Conservation (phyloP, 2,329 filamentous ascomycete genomes). For the Piedraia hortae region DNA sequence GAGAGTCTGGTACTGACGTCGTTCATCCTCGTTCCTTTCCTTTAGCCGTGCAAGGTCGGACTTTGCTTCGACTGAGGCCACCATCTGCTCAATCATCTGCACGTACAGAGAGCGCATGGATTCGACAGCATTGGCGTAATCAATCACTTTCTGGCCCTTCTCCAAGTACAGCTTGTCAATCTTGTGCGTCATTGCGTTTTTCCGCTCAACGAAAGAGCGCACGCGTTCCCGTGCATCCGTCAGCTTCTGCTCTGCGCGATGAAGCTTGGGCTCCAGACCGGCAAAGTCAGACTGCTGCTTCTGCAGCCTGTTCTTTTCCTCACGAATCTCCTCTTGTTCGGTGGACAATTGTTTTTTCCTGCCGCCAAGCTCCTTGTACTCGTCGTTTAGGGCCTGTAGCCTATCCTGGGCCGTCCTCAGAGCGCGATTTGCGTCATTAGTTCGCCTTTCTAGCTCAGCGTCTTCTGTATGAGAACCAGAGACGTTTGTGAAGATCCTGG, state of each 20-base stretch:
- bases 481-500: constrained; percentile 48
- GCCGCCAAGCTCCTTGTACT: constrained; percentile 9
- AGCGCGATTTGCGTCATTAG: constrained; percentile 18
- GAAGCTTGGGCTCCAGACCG: constrained; percentile 41
- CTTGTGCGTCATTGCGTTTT: constrained; percentile 22
- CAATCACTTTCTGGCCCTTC: constrained; percentile 18
- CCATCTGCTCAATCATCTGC: constrained; percentile 40
- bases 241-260: constrained; percentile 25
- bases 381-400: constrained; percentile 5
- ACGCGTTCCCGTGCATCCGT: constrained; percentile 16
- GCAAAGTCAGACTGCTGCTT: constrained; percentile 32
- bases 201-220: constrained; percentile 17
- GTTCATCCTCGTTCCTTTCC: constrained; percentile 33
- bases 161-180: constrained; percentile 8
- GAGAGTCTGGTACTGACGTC: constrained; percentile 15
- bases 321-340: constrained; percentile 28
- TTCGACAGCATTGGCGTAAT: constrained; percentile 33
- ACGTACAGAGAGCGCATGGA: constrained; percentile 33
- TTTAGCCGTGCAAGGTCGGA: constrained; percentile 52
- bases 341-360: constrained; percentile 5
- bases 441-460: constrained; percentile 27
- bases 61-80: constrained; percentile 41
- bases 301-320: constrained; percentile 38
- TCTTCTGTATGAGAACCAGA: constrained; percentile 42
- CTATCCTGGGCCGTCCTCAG: constrained; percentile 14